A percentile compares a stretch with the other conserved stretches of the same genome.
Conservation (phyloP, 1,139 yeast species). For the Tardiomyces depauwii region DNA sequence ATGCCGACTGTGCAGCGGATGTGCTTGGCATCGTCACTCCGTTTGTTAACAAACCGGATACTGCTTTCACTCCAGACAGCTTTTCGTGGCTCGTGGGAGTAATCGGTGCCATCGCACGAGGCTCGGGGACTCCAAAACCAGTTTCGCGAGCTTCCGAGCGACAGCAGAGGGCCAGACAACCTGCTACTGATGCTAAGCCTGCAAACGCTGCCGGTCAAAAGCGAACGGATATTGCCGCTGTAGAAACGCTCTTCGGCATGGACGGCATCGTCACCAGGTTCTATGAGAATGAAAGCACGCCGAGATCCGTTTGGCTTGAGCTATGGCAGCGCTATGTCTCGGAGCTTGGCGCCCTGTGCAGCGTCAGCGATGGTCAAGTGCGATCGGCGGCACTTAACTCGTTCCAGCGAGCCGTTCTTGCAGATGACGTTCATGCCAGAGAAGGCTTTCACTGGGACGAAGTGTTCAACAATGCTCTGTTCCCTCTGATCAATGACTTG, state of each 20-base stretch:
- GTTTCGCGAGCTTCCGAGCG: neutral
- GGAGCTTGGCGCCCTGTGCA: conserved; percentile 41
- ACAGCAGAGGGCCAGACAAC: neutral
- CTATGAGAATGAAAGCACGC: conserved; percentile 1
- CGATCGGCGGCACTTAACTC: conserved; percentile 45
- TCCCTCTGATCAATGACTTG: conserved; percentile 61
- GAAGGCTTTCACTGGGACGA: conserved; percentile 16
- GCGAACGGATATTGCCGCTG: conserved; percentile 44
- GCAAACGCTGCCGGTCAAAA: conserved; percentile 26
- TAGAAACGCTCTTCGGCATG: conserved; percentile 25
- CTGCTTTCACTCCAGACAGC: conserved; percentile 1
- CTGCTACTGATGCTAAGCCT: neutral
- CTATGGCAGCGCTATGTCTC: conserved; percentile 16
- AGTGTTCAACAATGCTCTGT: conserved; percentile 59
- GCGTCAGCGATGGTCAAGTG: conserved; percentile 75
- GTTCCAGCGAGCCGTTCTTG: conserved; percentile 40
- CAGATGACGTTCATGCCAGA: conserved; percentile 31
- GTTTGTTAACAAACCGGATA: neutral
- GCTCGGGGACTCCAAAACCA: neutral
- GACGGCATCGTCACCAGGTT: conserved; percentile 5
- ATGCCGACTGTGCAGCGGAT: neutral
- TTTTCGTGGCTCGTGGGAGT: neutral
- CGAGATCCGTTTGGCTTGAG: conserved; percentile 7
- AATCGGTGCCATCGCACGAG: neutral
- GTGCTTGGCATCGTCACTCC: neutral